Evolutionary conservation across 768 basidiomycete genomes (phyloP), one percentile per base, ranked within the genome.

Genomic region (Mrakia blollopis): DNA sequence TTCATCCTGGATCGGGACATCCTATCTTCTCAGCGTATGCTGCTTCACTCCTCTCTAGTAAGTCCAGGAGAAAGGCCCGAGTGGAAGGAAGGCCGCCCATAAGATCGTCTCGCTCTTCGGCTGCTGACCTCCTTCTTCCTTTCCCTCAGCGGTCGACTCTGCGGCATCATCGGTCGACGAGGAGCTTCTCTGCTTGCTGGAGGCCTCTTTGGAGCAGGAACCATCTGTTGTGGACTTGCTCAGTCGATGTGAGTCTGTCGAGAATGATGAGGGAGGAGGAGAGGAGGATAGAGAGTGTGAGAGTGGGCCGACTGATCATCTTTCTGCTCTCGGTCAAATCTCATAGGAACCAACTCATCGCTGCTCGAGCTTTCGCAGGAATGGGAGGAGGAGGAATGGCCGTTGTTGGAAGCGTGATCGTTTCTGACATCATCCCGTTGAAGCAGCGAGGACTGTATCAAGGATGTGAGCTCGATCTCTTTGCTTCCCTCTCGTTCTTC

Each of bases 391-490:
- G 81, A 75, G 94, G 93, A 83, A 91, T 78, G 21, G 77, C 73
- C 32, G 77, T 78, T 54, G 63, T 67, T 10, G 54, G 57, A 23
- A 61, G 57, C n/a, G 72, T 78, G 16, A 71, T 78, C n/a, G 68
- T 78, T 18, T 52, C 44, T 3, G 95, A 98, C 85, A 86, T 97
- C 32, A 91, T 98, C 77, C 93, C 94, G 21, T 83, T 98, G 80
- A 91, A 91, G 82, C 90, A 92, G 78, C 87, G 95, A 73, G 95
- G 93, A 2, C 84, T 96, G 13, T 96, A 94, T 81, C 96, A 98
- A 83, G 94, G 94, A 88, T 94, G 92, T 93, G 85, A 80, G 88
- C 82, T 2, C 74, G 54, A 74, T 67, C 47, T 18, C 61, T 23
- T 30, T 10, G 28, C 57, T 61, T 10, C 70, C 25, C 5, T 18